Conservation (phyloP, 2,329 filamentous ascomycete species). For the Penicillium italicum region DNA sequence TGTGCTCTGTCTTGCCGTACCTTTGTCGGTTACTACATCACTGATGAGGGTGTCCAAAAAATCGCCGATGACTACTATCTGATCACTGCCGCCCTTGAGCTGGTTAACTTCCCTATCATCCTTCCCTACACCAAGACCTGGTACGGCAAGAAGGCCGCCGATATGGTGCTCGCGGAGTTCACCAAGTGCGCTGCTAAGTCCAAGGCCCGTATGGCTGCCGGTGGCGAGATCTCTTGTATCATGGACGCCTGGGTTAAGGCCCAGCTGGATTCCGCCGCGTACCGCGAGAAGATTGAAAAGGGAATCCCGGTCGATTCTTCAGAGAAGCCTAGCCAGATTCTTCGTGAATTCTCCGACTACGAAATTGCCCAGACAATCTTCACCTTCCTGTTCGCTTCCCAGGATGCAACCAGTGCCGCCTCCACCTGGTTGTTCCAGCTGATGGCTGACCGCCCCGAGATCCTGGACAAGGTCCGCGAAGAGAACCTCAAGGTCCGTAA, state of each 20-base stretch:
- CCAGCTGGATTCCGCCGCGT: slow-evolving; percentile 80
- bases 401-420: slow-evolving; percentile 93
- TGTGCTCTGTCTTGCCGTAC: slow-evolving; percentile 91
- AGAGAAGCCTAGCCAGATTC: slow-evolving; percentile 76
- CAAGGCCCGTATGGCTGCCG: slow-evolving; percentile 85
- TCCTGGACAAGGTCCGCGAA: slow-evolving; percentile 83
- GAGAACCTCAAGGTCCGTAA: slow-evolving; percentile 78
- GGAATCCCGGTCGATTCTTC: slow-evolving; percentile 65
- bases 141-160: slow-evolving; percentile 94
- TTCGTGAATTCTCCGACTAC: slow-evolving; percentile 83
- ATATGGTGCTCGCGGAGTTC: slow-evolving; percentile 88
- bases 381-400: slow-evolving; percentile 94
- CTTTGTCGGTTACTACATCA: slow-evolving; percentile 96
- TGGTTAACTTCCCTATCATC: slow-evolving; percentile 98
- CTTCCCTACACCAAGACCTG: slow-evolving; percentile 91
- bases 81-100: slow-evolving; percentile 89
- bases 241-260: slow-evolving; percentile 91
- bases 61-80: slow-evolving; percentile 96
- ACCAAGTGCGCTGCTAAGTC: slow-evolving; percentile 87
- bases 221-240: slow-evolving; percentile 83
- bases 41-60: slow-evolving; percentile 83
- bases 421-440: slow-evolving; percentile 94
- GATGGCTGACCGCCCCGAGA: slow-evolving; percentile 87
- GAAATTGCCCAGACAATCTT: slow-evolving; percentile 93
- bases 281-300: slow-evolving; percentile 72